phyloP scores from a whole-genome alignment of 23 red algal genomes.

The Gracilariopsis chorda region DNA sequence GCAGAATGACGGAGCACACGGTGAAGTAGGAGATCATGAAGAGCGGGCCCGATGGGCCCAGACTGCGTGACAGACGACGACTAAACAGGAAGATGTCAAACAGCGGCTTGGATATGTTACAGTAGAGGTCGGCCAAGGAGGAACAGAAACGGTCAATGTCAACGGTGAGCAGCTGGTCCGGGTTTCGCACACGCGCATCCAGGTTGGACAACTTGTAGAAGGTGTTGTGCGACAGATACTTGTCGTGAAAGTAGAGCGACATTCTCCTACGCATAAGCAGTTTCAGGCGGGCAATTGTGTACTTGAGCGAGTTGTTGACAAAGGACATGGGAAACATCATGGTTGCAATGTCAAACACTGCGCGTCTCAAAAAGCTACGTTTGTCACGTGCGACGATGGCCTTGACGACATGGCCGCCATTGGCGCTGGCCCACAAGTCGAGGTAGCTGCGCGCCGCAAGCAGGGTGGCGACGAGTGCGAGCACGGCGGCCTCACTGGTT shows the following conservation, averaged over 20 bases:
- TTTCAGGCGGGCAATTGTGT: constrained; percentile 77
- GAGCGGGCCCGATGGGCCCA: constrained; percentile 77
- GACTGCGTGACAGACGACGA: constrained; percentile 54
- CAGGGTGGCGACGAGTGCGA: constrained; percentile 59
- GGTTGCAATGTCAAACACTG: constrained; percentile 75
- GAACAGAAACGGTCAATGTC: constrained; percentile 94
- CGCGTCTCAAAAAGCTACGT: constrained; percentile 68
- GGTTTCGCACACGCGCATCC: constrained; percentile 89
- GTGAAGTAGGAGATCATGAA: constrained; percentile 95
- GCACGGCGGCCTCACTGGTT: constrained; percentile 56
- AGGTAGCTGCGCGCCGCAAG: constrained; percentile 75
- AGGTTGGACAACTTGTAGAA: constrained; percentile 95
- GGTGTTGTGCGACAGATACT: constrained; percentile 80
- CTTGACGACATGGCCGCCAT: constrained; percentile 95
- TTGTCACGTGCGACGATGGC: constrained; percentile 90
- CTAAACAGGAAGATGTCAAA: constrained; percentile 90
- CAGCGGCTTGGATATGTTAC: constrained; percentile 90
- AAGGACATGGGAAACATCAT: constrained; percentile 96
- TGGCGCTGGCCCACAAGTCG: constrained; percentile 93
- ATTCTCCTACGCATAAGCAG: constrained; percentile 77
- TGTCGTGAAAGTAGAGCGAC: constrained; percentile 88
- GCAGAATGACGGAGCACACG: constrained; percentile 72
- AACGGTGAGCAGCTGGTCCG: constrained; percentile 94
- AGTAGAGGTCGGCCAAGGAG: constrained; percentile 93
- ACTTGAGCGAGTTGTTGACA: constrained; percentile 91